These are phyloP conservation scores for Boletus sp. DNA, from an alignment of 768 basidiomycete genomes.

Conservation along the genomic window DNA sequence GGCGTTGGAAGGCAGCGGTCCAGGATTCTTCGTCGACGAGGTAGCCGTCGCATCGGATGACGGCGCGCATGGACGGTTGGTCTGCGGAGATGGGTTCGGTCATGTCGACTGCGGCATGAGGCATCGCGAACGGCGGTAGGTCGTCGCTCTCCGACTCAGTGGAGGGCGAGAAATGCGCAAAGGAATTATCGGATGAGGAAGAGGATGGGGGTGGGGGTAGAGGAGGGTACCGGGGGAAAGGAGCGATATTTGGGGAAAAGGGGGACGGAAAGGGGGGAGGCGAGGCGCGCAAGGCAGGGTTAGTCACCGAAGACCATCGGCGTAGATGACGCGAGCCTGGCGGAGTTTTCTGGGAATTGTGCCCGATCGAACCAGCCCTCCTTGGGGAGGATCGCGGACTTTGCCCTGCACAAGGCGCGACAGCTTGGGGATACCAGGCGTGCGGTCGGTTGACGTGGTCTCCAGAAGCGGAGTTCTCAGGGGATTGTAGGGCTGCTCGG, in stretches of 20 bases:
- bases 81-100: constrained; percentile 8
- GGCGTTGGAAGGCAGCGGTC: constrained; percentile 20
- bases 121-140: constrained; percentile 3
- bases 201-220: background rate
- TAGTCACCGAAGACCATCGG: constrained; percentile 32
- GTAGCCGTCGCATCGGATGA: constrained; percentile 27
- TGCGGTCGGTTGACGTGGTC: constrained; percentile 21
- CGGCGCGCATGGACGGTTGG: constrained; percentile 11
- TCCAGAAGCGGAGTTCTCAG: constrained; percentile 12
- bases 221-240: constrained; percentile 21
- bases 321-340: constrained; percentile 29
- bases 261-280: constrained; percentile 14
- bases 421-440: constrained; percentile 20
- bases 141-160: constrained; percentile 28
- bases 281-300: constrained; percentile 25
- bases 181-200: constrained; percentile 8
- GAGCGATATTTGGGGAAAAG: constrained; percentile 10
- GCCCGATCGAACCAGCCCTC: constrained; percentile 33
- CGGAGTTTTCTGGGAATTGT: constrained; percentile 30
- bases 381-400: constrained; percentile 34
- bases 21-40: constrained; percentile 31
- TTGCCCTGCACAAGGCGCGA: constrained; percentile 19
- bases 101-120: constrained; percentile 21
- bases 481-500: constrained; percentile 21
- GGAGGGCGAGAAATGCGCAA: constrained; percentile 18